Base-by-base conservation (phyloP, 148 eudicot genomes). In the Selenicereus undatus region DNA sequence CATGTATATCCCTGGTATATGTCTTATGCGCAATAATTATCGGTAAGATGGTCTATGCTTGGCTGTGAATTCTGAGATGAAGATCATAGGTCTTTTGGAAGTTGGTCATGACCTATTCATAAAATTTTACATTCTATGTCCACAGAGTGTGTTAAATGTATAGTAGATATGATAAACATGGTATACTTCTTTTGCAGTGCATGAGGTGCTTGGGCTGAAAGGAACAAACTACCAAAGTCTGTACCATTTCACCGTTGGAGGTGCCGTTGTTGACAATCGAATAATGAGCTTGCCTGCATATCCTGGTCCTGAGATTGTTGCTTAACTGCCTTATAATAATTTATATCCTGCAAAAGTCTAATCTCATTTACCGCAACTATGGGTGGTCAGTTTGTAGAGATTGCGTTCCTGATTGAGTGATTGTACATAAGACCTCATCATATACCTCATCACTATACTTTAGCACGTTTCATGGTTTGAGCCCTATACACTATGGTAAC, bases 281-380 rank as follows among this genome's bases (percentile, higher is more conserved):
- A 93, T 95, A 78, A 93, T 92, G 98, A 95, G 97, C 88, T 82
- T 93, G 69, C 98, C 94, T 75, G 97, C 97, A 42, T 95, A 93
- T 89, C 97, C 97, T 11, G 98, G 97, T n/a, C 97, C 97, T 73
- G 84, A 79, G 58, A 36, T 70, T 74, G 94, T 89, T 85, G 88
- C 87, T 56, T 93, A 81, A 86, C 74, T 48, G 51, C 39, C 9
- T 58, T 39, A 42, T 64, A 9, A 64, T 64, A 8, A 64, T 64
- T 24, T 64, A 3, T n/a, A n/a, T 8, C 68, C 29, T n/a, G 9
- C 29, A 22, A 64, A 56, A 2, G 27, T 64, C 26, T 11, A 2
- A n/a, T n/a, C 68, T n/a, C 29, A n/a, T 64, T 60, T 14, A 60
- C 65, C 0, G 16, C 62, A 20, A 16, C 1, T 14, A 54, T 56